A percentile compares a stretch with the other conserved stretches of the same genome.
Evolutionary conservation across 2,329 filamentous ascomycete species (phyloP).

Genomic region (Xylariaceae sp.): DNA sequence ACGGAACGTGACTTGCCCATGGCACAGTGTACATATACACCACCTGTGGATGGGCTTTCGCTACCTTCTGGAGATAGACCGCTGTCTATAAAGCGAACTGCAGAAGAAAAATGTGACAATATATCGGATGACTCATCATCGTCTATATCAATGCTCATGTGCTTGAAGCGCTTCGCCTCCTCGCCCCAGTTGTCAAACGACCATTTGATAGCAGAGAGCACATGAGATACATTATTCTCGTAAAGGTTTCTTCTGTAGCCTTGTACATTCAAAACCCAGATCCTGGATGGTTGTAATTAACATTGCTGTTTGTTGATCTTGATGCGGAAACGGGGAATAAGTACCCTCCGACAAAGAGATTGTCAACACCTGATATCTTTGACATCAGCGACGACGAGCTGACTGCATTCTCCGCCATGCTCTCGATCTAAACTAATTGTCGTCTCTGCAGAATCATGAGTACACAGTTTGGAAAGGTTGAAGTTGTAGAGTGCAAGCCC

Average conservation of each 20-base stretch:
- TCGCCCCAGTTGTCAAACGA: slow-evolving; percentile 41
- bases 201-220: slow-evolving; percentile 71
- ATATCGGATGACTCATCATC: slow-evolving; percentile 89
- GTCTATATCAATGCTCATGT: slow-evolving; percentile 80
- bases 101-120: slow-evolving; percentile 72
- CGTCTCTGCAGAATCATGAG: not conserved
- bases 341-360: slow-evolving; percentile 79
- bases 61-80: slow-evolving; percentile 49
- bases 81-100: slow-evolving; percentile 79
- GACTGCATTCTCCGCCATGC: not conserved
- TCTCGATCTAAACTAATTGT: not conserved
- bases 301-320: not conserved
- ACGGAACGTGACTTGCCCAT: slow-evolving; percentile 96
- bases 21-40: slow-evolving; percentile 68
- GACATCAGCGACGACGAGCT: slow-evolving; percentile 52
- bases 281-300: slow-evolving; percentile 44
- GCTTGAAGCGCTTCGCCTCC: slow-evolving; percentile 60
- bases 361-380: slow-evolving; percentile 64
- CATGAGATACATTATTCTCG: slow-evolving; percentile 78
- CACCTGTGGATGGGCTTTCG: slow-evolving; percentile 23
- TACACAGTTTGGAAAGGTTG: no score
- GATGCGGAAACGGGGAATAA: not conserved
- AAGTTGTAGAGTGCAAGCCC: no score
- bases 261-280: slow-evolving; percentile 62
- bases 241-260: slow-evolving; percentile 67